A percentile compares a stretch with the other conserved stretches of the same genome.
Evolutionary conservation across 1,284 basidiomycete species (phyloP).

Genomic region (Somion occarium): DNA sequence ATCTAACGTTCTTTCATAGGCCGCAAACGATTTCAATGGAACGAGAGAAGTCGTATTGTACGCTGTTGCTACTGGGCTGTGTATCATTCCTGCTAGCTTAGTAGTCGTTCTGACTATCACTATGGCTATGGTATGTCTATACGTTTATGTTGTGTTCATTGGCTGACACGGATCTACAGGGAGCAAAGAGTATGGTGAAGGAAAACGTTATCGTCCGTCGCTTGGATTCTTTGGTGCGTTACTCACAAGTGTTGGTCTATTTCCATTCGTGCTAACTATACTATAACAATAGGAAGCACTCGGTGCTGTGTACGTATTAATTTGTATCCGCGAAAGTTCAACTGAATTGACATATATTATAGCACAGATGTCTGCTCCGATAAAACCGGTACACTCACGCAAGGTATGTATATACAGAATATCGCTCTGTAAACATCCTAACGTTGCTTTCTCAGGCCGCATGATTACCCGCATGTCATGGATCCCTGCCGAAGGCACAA

Average conservation of each 20-base stretch:
- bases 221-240: slow-evolving; percentile 44
- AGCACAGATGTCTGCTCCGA: slow-evolving; percentile 97
- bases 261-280: background rate
- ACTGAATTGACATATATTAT: no score
- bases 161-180: slow-evolving; percentile 65
- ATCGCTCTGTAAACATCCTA: background rate
- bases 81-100: slow-evolving; percentile 95
- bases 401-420: slow-evolving; percentile 41
- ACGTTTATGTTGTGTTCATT: background rate
- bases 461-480: slow-evolving; percentile 56
- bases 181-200: slow-evolving; percentile 47
- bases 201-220: slow-evolving; percentile 48
- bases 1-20: background rate
- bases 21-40: background rate
- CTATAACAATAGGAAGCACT: slow-evolving; percentile 79
- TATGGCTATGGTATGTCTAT: slow-evolving; percentile 88
- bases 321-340: no score
- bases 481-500: slow-evolving; percentile 31
- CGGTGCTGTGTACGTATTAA: slow-evolving; percentile 88
- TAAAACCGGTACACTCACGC: slow-evolving; percentile 96
- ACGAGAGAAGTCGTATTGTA: slow-evolving; percentile 27
- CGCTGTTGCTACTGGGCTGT: slow-evolving; percentile 26
- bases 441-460: slow-evolving; percentile 29
- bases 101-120: slow-evolving; percentile 98
- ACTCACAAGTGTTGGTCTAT: no score